Evolutionary conservation across 2,329 filamentous ascomycete species (phyloP).

Genomic region (Nigrospora oryzae): DNA sequence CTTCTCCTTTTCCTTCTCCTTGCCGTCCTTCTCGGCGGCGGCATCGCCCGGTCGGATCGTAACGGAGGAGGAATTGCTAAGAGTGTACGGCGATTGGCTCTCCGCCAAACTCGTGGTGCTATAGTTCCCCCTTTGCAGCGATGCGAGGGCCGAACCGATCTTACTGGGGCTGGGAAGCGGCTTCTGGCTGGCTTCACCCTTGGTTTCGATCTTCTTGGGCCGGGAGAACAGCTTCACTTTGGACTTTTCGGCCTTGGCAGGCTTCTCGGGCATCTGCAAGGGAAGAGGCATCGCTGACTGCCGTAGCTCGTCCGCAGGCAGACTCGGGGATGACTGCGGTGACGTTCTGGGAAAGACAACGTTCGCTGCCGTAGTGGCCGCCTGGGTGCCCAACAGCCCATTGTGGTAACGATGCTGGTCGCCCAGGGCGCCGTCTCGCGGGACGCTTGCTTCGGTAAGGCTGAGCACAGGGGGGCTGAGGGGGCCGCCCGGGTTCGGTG

Average conservation of each 20-base stretch:
- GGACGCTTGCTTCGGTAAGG: slow-evolving; percentile 56
- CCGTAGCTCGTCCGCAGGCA: slow-evolving; percentile 23
- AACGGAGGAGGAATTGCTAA: slow-evolving; percentile 68
- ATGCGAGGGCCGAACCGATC: slow-evolving; percentile 58
- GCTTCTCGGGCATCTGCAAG: slow-evolving; percentile 44
- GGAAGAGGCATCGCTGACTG: slow-evolving; percentile 26
- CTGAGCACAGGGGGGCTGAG: slow-evolving; percentile 55
- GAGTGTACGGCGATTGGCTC: slow-evolving; percentile 60
- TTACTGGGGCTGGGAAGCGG: slow-evolving; percentile 66
- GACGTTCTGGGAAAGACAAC: slow-evolving; percentile 60
- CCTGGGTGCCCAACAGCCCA: slow-evolving; percentile 53
- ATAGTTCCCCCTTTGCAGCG: slow-evolving; percentile 57
- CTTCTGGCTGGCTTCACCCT: slow-evolving; percentile 57
- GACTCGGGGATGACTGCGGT: slow-evolving; percentile 40
- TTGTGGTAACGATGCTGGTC: slow-evolving; percentile 40
- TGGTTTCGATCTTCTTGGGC: slow-evolving; percentile 66
- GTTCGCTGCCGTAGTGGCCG: slow-evolving; percentile 65
- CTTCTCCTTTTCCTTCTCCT: slow-evolving; percentile 51
- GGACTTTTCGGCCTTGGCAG: slow-evolving; percentile 56
- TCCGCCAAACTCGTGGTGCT: slow-evolving; percentile 66
- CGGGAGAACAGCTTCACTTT: slow-evolving; percentile 79
- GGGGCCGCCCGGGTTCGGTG: slow-evolving; percentile 28
- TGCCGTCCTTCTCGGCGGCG: slow-evolving; percentile 33
- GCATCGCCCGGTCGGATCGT: slow-evolving; percentile 61
- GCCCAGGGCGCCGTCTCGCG: slow-evolving; percentile 46